Base-by-base conservation (phyloP, 495 filamentous ascomycete genomes). In the Annulohypoxylon nitens region DNA sequence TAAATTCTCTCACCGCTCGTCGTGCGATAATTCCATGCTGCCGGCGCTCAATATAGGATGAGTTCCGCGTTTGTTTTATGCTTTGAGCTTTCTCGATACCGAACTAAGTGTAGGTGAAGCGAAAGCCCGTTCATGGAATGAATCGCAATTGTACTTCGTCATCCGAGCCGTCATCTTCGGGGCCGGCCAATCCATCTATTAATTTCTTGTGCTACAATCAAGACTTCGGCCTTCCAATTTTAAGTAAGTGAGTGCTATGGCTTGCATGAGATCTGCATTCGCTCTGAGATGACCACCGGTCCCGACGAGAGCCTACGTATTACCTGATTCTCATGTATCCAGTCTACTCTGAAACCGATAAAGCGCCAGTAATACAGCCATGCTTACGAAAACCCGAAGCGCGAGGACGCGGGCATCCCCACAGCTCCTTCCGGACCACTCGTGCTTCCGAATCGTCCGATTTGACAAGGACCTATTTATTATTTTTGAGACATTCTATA, bases 331-430 rank as follows among this genome's bases (percentile, higher is more conserved):
- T 20, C 20, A 48, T 23, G 18, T 48, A 48, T 18, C 3, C 9
- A 16, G 10, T 18, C 20, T 48, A 23, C 7, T 48, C 45, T 48
- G 16, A 48, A 48, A 48, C 45, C 20, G 45, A 48, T 16, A 48
- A 48, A 48, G 45, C n/a, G 26, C 18, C 18, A 6, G 30, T 3
- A 3, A 30, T 30, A 30, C 30, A 55, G 26, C 6, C 14, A 39
- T 12, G 25, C 18, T 26, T 45, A 47, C 33, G 11, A 58, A 60
- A 67, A n/a, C 18, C 58, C 47, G 53, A 69, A 64, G 60, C 64
- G 60, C 64, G 64, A 69, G 64, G 50, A 33, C 59, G 53, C 59
- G 60, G 70, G 41, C 14, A 67, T 67, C 69, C 69, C 69, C 69
- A 72, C 63, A 53, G 12, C 8, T 10, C 53, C 59, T 54, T 61